phyloP scores from a whole-genome alignment of 257 asterid genomes.

The Solanum pennellii region DNA sequence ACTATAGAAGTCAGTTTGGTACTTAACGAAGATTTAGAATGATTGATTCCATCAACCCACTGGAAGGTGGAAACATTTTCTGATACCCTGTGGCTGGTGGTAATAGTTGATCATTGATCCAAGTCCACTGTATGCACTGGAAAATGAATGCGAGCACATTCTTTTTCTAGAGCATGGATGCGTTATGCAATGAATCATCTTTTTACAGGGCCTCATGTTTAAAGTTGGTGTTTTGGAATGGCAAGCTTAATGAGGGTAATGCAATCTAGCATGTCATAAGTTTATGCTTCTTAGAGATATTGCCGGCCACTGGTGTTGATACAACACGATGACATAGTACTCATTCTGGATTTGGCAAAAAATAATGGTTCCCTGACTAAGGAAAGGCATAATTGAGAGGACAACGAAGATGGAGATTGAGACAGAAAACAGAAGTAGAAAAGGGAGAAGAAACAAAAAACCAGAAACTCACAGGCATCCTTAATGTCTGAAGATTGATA shows the following conservation, averaged over 20 bases:
- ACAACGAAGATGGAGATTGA: not conserved
- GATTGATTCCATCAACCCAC: not conserved
- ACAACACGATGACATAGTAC: not conserved
- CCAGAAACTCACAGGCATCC: not conserved
- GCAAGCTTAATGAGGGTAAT: not conserved
- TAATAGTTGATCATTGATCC: not conserved
- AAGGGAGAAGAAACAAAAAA: not conserved
- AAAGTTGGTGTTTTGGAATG: not conserved
- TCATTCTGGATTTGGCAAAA: not conserved
- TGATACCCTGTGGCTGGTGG: not conserved
- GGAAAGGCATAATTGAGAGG: not conserved
- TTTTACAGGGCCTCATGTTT: not conserved
- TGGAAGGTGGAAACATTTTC: not conserved
- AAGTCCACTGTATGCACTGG: not conserved
- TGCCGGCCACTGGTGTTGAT: not conserved
- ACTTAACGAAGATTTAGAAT: not conserved
- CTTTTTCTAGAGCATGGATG: not conserved
- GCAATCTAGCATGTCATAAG: not conserved
- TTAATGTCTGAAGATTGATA: not conserved
- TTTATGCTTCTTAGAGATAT: not conserved
- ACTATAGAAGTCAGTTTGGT: not conserved
- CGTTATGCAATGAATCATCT: not conserved
- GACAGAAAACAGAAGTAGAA: not conserved
- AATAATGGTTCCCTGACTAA: not conserved
- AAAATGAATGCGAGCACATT: not conserved